A percentile compares a stretch with the other conserved stretches of the same genome.
Evolutionary conservation across 2,329 filamentous ascomycete species (phyloP).

Genomic region (Pestalotiopsis sp.): DNA sequence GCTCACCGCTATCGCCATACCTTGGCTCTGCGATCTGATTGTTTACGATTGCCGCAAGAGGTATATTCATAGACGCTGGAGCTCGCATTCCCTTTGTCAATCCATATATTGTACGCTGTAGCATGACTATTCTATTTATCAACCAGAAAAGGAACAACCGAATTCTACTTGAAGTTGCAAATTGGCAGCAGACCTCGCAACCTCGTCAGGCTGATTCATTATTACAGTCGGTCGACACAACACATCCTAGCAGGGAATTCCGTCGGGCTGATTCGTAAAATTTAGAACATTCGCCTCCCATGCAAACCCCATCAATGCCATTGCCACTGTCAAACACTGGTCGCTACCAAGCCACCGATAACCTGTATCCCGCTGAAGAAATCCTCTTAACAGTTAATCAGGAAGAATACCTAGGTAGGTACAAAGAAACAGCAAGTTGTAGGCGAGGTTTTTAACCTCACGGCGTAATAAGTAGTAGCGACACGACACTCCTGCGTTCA

Average conservation of each 20-base stretch:
- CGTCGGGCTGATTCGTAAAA: background rate
- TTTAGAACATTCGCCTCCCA: background rate
- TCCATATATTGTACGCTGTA: background rate
- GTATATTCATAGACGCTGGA: background rate
- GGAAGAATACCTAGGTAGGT: too few relatives aligned
- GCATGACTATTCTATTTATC: background rate
- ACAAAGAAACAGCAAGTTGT: too few relatives aligned
- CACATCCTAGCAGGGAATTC: background rate
- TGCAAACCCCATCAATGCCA: background rate
- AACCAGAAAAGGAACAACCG: background rate
- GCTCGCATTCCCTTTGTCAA: background rate
- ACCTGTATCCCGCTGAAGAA: too few relatives aligned
- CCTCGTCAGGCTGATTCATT: background rate
- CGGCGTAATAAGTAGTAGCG: background rate
- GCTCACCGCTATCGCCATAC: conserved; percentile 3
- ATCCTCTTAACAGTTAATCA: too few relatives aligned
- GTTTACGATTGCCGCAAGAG: background rate
- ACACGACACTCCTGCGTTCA: too few relatives aligned
- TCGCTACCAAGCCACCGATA: background rate
- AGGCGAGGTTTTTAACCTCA: background rate
- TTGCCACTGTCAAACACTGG: background rate
- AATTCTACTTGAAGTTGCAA: background rate
- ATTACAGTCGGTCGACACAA: background rate
- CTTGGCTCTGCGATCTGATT: background rate
- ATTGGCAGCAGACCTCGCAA: too few relatives aligned